Evolutionary conservation across 2,329 filamentous ascomycete genomes (phyloP), one percentile per base, ranked within the genome.

Genomic region (Colletotrichum liriopes): DNA sequence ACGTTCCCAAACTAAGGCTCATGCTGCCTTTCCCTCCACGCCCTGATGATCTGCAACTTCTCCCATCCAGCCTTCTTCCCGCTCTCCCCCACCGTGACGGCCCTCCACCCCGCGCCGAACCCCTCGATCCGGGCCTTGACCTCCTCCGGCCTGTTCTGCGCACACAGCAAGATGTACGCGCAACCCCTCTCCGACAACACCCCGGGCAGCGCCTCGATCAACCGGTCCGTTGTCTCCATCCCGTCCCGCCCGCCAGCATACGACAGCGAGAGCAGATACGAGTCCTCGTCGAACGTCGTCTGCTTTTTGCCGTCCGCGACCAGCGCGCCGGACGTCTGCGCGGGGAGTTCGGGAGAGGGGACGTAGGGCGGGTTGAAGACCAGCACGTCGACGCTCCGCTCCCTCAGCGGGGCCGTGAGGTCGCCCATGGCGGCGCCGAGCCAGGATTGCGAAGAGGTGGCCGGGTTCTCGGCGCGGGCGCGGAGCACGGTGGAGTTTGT

Each of bases 351-450:
- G 35, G 92, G 88, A 2, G 95, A 97, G 2, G 96, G 96, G 18
- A 99, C 96, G 80, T 99, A 99, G 0, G 96, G 96, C 65, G 96
- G 96, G 80, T 99, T 99, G 87, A 98, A 99, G 37, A 99, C 88
- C 74, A 99, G 87, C 14, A 99, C 88, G 79, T 99, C 96, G 6
- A 97, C 88, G 49, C 83, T 82, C 2, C 86, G 85, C 0, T 84
- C 79, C 9, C 88, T 87, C 51, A 97, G 83, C 0, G 92, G 84
- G 2, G 88, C 82, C 5, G 88, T 86, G 0, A 99, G 86, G 79
- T 98, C 94, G 1, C 90, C 92, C 71, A 91, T 91, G 35, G 92
- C 80, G 23, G 92, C 89, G 51, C 91, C 92, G 9, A 96, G 82
- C 76, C 93, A 94, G 11, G 83, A 77, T 3, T 84, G 87, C 63